These are phyloP conservation scores for Aspergillus viridinutans DNA, from an alignment of 2,329 filamentous ascomycete species.

Conservation along the genomic window DNA sequence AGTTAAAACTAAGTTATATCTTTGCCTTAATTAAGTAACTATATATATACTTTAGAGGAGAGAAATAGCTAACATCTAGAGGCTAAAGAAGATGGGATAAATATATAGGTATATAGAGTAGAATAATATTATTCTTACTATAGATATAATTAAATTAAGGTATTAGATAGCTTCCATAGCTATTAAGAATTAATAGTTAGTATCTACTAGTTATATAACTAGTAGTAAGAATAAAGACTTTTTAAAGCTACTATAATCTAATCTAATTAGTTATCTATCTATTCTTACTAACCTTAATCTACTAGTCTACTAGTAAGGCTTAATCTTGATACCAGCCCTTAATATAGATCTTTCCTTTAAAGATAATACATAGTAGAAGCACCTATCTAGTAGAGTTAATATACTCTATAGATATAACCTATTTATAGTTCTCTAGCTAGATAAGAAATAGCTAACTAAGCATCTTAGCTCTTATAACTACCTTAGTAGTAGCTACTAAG, in stretches of 20 bases:
- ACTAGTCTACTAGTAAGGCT: slow-evolving; percentile 2
- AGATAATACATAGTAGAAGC: slow-evolving; percentile 9
- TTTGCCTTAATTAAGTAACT: too few relatives aligned
- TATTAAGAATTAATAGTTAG: slow-evolving; percentile 37
- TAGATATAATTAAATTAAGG: slow-evolving; percentile 34
- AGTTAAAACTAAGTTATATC: too few relatives aligned
- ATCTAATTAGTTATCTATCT: slow-evolving; percentile 34
- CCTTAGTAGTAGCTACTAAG: slow-evolving; percentile 5
- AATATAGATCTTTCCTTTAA: slow-evolving; percentile 10
- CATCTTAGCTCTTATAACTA: neutral
- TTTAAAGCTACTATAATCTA: slow-evolving; percentile 31
- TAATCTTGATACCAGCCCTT: slow-evolving; percentile 8
- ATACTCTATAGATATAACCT: slow-evolving; percentile 12
- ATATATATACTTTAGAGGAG: too few relatives aligned
- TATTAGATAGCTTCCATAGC: slow-evolving; percentile 33
- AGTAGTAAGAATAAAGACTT: slow-evolving; percentile 31
- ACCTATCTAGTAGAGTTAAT: slow-evolving; percentile 5
- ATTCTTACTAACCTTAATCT: slow-evolving; percentile 23
- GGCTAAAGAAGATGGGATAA: too few relatives aligned
- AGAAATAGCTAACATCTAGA: too few relatives aligned
- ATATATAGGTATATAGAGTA: too few relatives aligned
- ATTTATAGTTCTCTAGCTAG: slow-evolving; percentile 13
- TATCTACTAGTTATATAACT: slow-evolving; percentile 20
- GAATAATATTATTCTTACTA: slow-evolving; percentile 35
- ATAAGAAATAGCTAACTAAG: slow-evolving; percentile 4